phyloP scores from a whole-genome alignment of 345 rosid genomes.

The Populus nigra region DNA sequence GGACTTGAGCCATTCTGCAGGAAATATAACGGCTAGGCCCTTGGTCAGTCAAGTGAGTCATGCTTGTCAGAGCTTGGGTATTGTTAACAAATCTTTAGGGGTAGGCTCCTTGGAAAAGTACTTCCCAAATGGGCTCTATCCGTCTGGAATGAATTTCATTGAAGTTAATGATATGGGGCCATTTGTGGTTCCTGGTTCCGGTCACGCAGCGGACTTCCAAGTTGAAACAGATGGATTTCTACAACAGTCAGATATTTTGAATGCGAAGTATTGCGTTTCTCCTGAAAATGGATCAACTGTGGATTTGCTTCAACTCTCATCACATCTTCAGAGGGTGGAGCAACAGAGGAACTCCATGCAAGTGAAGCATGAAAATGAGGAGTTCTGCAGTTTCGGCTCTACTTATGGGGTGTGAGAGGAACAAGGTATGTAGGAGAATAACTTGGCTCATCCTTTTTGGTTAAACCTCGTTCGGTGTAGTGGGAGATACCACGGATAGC shows the following conservation, averaged over 20 bases:
- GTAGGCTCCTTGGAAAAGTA: constrained; percentile 15
- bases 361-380: constrained; percentile 33
- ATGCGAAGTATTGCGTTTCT: constrained; percentile 27
- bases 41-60: constrained; percentile 30
- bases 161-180: constrained; percentile 13
- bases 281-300: constrained; percentile 37
- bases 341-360: constrained; percentile 40
- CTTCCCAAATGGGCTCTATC: constrained; percentile 4
- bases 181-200: constrained; percentile 15
- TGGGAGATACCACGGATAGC: not conserved
- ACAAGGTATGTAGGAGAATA: constrained; percentile 16
- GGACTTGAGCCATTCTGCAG: constrained; percentile 38
- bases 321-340: constrained; percentile 53
- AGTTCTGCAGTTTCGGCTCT: constrained; percentile 25
- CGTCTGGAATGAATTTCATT: constrained; percentile 16
- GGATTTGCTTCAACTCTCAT: constrained; percentile 52
- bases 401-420: constrained; percentile 19
- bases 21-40: constrained; percentile 35
- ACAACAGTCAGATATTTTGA: constrained; percentile 21
- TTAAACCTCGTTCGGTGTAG: not conserved
- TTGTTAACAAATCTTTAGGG: constrained; percentile 28
- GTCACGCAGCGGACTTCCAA: constrained; percentile 20
- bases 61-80: constrained; percentile 17
- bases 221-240: constrained; percentile 23
- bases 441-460: not conserved